These are phyloP conservation scores for Gossypium davidsonii DNA, from an alignment of 441 rosid species.

Conservation along the genomic window DNA sequence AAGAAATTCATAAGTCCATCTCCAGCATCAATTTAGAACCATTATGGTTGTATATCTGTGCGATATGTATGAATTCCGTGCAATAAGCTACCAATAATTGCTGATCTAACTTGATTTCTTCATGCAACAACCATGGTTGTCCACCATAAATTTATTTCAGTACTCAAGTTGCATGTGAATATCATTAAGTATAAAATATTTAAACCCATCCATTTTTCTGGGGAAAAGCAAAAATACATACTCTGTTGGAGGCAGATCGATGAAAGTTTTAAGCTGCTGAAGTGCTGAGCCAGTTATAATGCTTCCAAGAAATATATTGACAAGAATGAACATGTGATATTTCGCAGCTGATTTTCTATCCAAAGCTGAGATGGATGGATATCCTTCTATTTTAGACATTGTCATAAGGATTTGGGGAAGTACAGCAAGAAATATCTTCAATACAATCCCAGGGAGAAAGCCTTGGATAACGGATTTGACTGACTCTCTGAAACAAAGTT, in stretches of 20 bases:
- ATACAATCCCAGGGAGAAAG: conserved; percentile 59
- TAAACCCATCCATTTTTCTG: not conserved
- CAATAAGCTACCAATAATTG: not conserved
- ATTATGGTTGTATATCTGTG: not conserved
- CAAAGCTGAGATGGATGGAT: conserved; percentile 46
- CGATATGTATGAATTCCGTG: not conserved
- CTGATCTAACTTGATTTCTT: not conserved
- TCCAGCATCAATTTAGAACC: not conserved
- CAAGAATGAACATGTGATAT: conserved; percentile 48
- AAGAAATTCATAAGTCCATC: not conserved
- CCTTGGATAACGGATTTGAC: conserved; percentile 59
- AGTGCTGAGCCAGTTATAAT: conserved; percentile 54
- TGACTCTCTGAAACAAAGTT: conserved; percentile 29
- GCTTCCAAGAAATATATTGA: conserved; percentile 60
- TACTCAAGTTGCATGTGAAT: no score
- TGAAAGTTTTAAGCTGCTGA: conserved; percentile 51
- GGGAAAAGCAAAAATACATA: conserved; percentile 22
- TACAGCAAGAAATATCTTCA: conserved; percentile 54
- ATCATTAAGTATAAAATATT: not conserved
- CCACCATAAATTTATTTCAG: no score
- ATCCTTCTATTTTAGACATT: conserved; percentile 68
- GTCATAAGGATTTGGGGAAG: conserved; percentile 52
- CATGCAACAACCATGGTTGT: no score
- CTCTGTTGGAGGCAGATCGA: conserved; percentile 48
- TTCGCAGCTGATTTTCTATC: conserved; percentile 56